Percentiles rank a stretch among this genome's conserved stretches.
Evolutionary conservation across 768 basidiomycete species (phyloP).

Genomic region (Amanita phalloides): DNA sequence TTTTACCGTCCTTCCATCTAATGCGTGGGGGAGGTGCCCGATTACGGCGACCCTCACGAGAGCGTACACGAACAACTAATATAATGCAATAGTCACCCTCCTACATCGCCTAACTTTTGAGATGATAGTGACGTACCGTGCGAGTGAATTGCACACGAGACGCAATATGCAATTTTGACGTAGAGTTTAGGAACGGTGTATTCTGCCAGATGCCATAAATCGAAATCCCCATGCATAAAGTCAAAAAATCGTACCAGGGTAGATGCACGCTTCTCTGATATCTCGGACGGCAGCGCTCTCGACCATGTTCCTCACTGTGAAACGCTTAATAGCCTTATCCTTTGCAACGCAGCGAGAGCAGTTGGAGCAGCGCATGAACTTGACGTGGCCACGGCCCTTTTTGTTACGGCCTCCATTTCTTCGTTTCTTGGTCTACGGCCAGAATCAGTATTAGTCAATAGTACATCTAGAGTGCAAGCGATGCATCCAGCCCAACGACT

Average conservation of each 20-base stretch:
- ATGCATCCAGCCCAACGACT: slow-evolving; percentile 26
- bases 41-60: slow-evolving; percentile 91
- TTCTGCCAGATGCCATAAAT: slow-evolving; percentile 35
- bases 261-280: slow-evolving; percentile 93
- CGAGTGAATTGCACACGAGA: slow-evolving; percentile 98
- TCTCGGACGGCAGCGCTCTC: slow-evolving; percentile 97
- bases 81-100: slow-evolving; percentile 1
- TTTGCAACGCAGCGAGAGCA: slow-evolving; percentile 97
- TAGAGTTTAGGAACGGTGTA: slow-evolving; percentile 96
- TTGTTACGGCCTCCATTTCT: slow-evolving; percentile 99
- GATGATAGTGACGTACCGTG: slow-evolving; percentile 55
- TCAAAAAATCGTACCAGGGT: slow-evolving; percentile 53
- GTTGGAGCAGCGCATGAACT: slow-evolving; percentile 95
- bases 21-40: slow-evolving; percentile 94
- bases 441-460: slow-evolving; percentile 6
- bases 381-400: slow-evolving; percentile 95
- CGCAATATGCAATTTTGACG: slow-evolving; percentile 98
- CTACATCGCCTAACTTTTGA: background rate
- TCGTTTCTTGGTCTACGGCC: slow-evolving; percentile 85
- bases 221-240: background rate
- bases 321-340: slow-evolving; percentile 99
- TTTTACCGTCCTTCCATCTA: slow-evolving; percentile 93
- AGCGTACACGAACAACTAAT: slow-evolving; percentile 96
- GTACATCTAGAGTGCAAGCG: slow-evolving; percentile 22
- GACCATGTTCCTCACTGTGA: slow-evolving; percentile 99